Conservation (phyloP, 331 rosid genomes). For the Prunus yedoensis region DNA sequence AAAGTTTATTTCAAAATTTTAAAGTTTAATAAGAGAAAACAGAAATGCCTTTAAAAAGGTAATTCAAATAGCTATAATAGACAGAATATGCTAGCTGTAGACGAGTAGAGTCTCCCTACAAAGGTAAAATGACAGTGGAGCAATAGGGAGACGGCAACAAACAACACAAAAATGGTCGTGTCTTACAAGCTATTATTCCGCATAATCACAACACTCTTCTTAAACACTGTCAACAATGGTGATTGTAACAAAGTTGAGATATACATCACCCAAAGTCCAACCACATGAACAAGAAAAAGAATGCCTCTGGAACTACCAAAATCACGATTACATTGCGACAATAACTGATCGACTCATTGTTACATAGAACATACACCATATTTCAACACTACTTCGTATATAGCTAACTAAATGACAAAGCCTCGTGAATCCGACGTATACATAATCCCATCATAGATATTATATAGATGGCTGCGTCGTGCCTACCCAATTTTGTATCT, state of each 20-base stretch:
- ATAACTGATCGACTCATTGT: conserved; percentile 40
- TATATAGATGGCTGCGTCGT: conserved; percentile 40
- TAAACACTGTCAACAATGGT: conserved; percentile 40
- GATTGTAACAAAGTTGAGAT: conserved; percentile 46
- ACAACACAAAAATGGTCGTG: conserved; percentile 14
- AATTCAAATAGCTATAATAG: neutral
- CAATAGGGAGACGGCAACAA: conserved; percentile 13
- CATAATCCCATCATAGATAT: conserved; percentile 54
- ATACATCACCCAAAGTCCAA: conserved; percentile 43
- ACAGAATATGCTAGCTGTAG: too few species aligned
- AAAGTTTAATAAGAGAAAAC: neutral
- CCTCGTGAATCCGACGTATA: conserved; percentile 38
- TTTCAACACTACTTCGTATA: conserved; percentile 60
- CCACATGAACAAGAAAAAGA: conserved; percentile 39
- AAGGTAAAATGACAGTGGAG: neutral
- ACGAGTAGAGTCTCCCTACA: neutral
- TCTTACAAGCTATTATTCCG: conserved; percentile 34
- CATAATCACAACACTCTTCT: conserved; percentile 49
- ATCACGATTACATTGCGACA: conserved; percentile 64
- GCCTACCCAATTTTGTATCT: conserved; percentile 50
- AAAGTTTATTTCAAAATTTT: neutral
- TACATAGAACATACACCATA: conserved; percentile 54
- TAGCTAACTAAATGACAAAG: conserved; percentile 55
- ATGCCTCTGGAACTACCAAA: conserved; percentile 68
- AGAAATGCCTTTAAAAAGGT: neutral